These are phyloP conservation scores for Septoria linicola DNA, from an alignment of 2,329 filamentous ascomycete species.

Conservation along the genomic window DNA sequence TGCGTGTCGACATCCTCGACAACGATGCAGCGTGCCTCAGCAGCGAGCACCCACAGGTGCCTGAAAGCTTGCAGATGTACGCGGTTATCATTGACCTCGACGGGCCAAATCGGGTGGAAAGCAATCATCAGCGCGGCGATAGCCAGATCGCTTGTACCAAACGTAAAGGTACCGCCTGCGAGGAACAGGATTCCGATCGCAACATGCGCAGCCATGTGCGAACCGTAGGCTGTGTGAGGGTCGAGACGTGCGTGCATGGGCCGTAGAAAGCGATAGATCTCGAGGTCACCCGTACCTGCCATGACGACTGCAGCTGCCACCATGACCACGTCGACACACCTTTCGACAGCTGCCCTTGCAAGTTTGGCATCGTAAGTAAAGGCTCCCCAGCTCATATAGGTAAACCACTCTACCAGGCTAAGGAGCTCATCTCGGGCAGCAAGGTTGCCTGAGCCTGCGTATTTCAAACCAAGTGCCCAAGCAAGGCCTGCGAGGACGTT, in stretches of 20 bases:
- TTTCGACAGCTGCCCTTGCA: conserved; percentile 76
- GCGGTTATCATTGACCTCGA: conserved; percentile 85
- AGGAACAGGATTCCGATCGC: conserved; percentile 89
- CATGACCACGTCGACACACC: conserved; percentile 86
- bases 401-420: conserved; percentile 67
- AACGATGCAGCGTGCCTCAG: conserved; percentile 84
- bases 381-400: conserved; percentile 28
- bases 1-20: conserved; percentile 82
- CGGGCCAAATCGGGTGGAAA: conserved; percentile 92
- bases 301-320: conserved; percentile 84
- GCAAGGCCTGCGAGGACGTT: conserved; percentile 88
- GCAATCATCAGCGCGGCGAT: conserved; percentile 82
- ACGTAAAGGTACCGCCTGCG: conserved; percentile 87
- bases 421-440: conserved; percentile 78
- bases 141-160: conserved; percentile 83
- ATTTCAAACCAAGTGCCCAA: conserved; percentile 58
- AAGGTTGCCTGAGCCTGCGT: conserved; percentile 54
- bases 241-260: conserved; percentile 86
- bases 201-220: conserved; percentile 87
- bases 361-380: conserved; percentile 77
- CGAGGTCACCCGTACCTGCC: conserved; percentile 90
- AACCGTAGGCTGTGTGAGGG: conserved; percentile 82
- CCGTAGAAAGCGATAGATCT: conserved; percentile 79
- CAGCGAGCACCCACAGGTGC: conserved; percentile 94
- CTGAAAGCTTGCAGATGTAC: conserved; percentile 94